Percentiles rank a stretch among this genome's conserved stretches.
These are phyloP conservation scores for Saprolegnia diclina DNA, from an alignment of 352 stramenopile genomes.

Conservation along the genomic window DNA sequence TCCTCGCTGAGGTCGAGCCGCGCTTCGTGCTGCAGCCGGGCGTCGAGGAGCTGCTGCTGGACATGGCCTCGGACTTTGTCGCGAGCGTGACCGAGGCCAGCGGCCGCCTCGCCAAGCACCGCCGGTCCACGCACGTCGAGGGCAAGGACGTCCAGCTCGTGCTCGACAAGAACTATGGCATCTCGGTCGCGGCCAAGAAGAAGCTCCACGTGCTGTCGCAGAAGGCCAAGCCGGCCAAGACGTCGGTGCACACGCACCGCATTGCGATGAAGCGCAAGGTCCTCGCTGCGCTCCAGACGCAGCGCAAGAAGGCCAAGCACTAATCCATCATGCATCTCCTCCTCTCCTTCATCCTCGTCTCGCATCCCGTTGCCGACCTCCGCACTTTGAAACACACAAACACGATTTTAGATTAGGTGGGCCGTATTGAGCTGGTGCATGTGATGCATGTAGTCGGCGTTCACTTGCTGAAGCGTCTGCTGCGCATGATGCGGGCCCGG, in stretches of 20 bases:
- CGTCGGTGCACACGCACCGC: conserved; percentile 78
- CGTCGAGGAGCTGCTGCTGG: conserved; percentile 73
- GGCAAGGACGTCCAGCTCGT: conserved; percentile 73
- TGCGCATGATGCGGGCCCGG: neutral
- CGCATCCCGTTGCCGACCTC: neutral
- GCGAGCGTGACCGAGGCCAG: conserved; percentile 68
- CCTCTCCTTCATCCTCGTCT: too few relatives aligned
- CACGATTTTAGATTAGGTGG: conserved; percentile 9
- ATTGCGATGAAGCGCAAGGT: conserved; percentile 67
- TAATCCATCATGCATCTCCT: neutral
- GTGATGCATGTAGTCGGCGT: neutral
- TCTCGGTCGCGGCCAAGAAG: conserved; percentile 65
- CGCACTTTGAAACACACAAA: neutral
- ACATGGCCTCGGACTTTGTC: conserved; percentile 80
- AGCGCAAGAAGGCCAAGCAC: conserved; percentile 21
- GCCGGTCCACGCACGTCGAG: conserved; percentile 64
- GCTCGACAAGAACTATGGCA: conserved; percentile 80
- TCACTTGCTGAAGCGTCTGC: neutral
- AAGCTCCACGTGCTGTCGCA: conserved; percentile 16
- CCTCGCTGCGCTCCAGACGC: conserved; percentile 1
- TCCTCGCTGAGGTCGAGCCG: conserved; percentile 40
- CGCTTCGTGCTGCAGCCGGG: conserved; percentile 70
- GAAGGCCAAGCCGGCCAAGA: conserved; percentile 43
- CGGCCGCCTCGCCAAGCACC: conserved; percentile 58
- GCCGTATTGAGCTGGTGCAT: neutral